phyloP scores from a whole-genome alignment of 2,329 filamentous ascomycete species.

The Alternaria ethzedia region DNA sequence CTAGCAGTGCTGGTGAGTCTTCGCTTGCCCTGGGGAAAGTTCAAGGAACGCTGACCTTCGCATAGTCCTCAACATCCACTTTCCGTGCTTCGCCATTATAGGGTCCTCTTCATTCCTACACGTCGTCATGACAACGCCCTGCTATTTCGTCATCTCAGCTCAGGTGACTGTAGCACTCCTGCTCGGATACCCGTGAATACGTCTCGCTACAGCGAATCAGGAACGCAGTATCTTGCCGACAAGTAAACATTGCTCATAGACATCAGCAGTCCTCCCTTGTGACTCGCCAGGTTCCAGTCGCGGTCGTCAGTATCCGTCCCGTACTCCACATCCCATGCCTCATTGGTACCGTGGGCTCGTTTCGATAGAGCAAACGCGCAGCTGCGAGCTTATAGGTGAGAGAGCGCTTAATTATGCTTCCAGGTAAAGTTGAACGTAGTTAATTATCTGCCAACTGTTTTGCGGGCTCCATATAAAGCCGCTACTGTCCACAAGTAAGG shows the following conservation, averaged over 20 bases:
- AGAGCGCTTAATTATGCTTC: background rate
- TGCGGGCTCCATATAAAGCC: background rate
- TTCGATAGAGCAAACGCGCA: background rate
- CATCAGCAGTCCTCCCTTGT: background rate
- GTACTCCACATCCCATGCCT: background rate
- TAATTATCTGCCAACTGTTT: background rate
- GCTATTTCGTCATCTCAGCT: background rate
- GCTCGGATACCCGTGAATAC: background rate
- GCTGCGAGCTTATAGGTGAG: background rate
- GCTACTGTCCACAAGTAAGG: background rate
- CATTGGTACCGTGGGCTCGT: background rate
- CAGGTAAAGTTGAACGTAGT: constrained; percentile 4
- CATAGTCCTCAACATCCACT: background rate
- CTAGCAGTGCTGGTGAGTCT: background rate
- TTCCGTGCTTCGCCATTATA: background rate
- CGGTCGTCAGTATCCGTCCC: background rate
- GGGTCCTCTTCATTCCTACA: background rate
- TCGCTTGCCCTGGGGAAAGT: background rate
- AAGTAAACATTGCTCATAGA: background rate
- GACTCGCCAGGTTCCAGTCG: background rate
- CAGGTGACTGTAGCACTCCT: background rate
- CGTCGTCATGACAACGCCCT: background rate
- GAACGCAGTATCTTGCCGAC: background rate
- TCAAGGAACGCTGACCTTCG: background rate
- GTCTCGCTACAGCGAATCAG: background rate